Evolutionary conservation across 2,329 filamentous ascomycete species (phyloP), one percentile per base, ranked within the genome.

Genomic region (Sarocladium brachiariae): DNA sequence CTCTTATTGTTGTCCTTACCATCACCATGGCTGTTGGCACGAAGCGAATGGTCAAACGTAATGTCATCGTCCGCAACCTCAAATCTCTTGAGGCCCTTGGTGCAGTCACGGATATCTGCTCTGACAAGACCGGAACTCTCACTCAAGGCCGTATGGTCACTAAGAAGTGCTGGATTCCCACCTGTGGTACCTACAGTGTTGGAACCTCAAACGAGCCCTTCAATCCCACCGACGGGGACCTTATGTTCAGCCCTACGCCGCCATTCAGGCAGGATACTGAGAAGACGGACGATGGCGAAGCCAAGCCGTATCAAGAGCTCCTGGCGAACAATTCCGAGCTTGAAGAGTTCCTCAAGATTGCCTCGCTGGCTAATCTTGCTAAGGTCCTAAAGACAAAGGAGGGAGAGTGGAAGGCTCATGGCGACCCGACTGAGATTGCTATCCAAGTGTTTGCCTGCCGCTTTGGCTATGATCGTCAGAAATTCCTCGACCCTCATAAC

Each of bases 291-390:
- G 59, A 64, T 45, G 59, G 66, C 47, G 61, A 59, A 1, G 21
- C 51, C 2, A 54, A 64, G 4, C 50, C 64, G 2, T 53, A 63
- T 1, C 33, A 57, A 1, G 57, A 66, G 4, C 59, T 70, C 1
- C 59, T 77, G 2, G 52, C 76, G 4, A 62, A 72, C n/a, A 77
- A 80, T 39, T 51, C 63, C 2, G 60, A 66, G 2, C 64, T 86
- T 1, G 66, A 74, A 53, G 70, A 77, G 5, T 84, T 79, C 56
- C 73, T 87, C 35, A 77, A 81, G 50, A 74, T 84, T 23, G 80
- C 82, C 5, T 78, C 82, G 0, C 72, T 86, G 45, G 83, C 82
- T 35, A 87, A 87, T 57, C 68, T 87, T 19, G 81, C 83, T 2
- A 75, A 75, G 30, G 76, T 87, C 3, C 76, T 82, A 54, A 70